These are phyloP conservation scores for Clarireedia homoeocarpa DNA, from an alignment of 2,329 filamentous ascomycete species.

Conservation along the genomic window DNA sequence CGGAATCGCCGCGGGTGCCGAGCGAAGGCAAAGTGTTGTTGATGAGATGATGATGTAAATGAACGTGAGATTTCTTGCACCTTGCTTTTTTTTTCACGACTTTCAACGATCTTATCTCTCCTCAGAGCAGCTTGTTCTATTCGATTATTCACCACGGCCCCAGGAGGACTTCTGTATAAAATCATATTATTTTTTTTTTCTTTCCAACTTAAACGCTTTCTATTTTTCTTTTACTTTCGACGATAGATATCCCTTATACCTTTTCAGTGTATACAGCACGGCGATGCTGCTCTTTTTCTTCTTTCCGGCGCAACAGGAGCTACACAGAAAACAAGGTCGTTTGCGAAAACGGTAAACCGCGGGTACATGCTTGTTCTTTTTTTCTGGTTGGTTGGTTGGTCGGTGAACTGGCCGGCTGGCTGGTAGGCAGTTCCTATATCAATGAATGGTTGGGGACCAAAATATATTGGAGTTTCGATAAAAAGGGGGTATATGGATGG, in stretches of 20 bases:
- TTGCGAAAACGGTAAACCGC: conserved; percentile 5
- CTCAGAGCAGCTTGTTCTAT: not conserved
- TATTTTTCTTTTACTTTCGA: conserved; percentile 5
- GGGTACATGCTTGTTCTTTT: not conserved
- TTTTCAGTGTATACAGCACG: conserved; percentile 6
- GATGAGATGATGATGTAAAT: not conserved
- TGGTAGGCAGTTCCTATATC: not conserved
- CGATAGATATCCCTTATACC: conserved; percentile 9
- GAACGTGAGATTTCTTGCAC: not conserved
- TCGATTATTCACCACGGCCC: conserved; percentile 4
- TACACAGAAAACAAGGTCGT: conserved; percentile 2
- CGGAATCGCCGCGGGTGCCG: conserved; percentile 12
- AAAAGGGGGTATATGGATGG: not conserved
- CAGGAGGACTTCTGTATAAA: conserved; percentile 7
- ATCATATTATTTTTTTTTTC: not conserved
- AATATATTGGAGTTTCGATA: conserved; percentile 5
- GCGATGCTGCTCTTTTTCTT: conserved; percentile 2
- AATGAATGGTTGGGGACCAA: not conserved
- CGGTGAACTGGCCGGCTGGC: not conserved
- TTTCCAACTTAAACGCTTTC: not conserved
- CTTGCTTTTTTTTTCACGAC: conserved; percentile 4
- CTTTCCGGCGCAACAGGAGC: not conserved
- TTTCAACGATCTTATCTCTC: conserved; percentile 1
- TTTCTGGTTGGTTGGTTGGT: not conserved
- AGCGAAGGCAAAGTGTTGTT: not conserved